A percentile compares a stretch with the other conserved stretches of the same genome.
Evolutionary conservation across 495 filamentous ascomycete genomes (phyloP).

Genomic region (Penicillium psychrofluorescens): DNA sequence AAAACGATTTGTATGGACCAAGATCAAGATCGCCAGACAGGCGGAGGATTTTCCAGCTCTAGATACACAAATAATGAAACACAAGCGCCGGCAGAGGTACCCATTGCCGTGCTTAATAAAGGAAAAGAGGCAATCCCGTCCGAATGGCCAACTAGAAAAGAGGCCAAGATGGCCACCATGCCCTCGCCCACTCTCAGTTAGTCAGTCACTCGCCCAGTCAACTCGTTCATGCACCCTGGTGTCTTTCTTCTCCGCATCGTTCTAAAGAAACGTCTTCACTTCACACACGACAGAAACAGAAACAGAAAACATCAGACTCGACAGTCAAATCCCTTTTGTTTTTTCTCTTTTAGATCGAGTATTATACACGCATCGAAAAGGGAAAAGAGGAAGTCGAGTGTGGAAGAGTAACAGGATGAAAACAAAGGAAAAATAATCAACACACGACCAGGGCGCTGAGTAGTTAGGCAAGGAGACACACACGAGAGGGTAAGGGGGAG

Average conservation of each 20-base stretch:
- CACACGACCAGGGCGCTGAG: constrained; percentile 9
- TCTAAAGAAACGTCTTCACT: too few relatives aligned
- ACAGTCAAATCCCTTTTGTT: constrained; percentile 26
- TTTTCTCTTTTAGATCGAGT: constrained; percentile 35
- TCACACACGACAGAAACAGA: too few relatives aligned
- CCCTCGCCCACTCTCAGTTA: too few relatives aligned
- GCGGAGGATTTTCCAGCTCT: constrained; percentile 28
- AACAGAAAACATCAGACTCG: constrained; percentile 1
- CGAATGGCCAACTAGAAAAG: constrained; percentile 10
- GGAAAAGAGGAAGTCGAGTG: constrained; percentile 25
- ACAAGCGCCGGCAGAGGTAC: constrained; percentile 13
- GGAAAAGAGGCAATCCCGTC: too few relatives aligned
- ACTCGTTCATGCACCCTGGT: too few relatives aligned
- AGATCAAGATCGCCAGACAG: neutral
- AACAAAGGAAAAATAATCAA: constrained; percentile 26
- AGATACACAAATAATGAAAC: constrained; percentile 47
- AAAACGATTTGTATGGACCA: constrained; percentile 7
- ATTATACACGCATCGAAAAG: constrained; percentile 40
- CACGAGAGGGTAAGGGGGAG: constrained; percentile 5
- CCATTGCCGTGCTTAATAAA: too few relatives aligned
- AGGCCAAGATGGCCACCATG: too few relatives aligned
- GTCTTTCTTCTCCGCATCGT: too few relatives aligned
- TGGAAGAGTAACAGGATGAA: constrained; percentile 23
- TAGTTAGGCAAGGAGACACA: neutral
- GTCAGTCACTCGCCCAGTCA: too few relatives aligned